Evolutionary conservation across 164 flowering plant species (phyloP), one percentile per base, ranked within the genome.

Genomic region (Chimonanthus salicifolius): DNA sequence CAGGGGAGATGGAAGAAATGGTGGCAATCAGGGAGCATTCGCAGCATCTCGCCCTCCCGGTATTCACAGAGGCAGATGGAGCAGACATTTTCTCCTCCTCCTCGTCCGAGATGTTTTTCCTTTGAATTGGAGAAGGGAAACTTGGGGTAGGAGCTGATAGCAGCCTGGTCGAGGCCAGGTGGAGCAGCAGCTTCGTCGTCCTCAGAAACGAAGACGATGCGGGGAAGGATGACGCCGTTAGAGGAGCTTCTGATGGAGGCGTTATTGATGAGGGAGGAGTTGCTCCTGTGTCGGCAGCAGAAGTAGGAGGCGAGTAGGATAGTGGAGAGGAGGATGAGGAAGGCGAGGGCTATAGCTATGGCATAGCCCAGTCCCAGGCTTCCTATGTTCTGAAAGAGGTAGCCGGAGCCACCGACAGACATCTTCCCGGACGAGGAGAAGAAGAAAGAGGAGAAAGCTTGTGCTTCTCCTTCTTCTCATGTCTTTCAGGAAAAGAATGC

Each of bases 1-100:
- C 98, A 94, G 20, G 33, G 72, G 16, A 90, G 71, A 77, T 94
- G 98, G 64, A 92, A 94, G 69, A 54, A 84, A 77, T 94, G 98
- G 33, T 82, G 68, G 67, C 98, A 94, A 76, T 94, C 98, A 16
- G 98, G 98, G 90, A 94, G 85, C 96, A 94, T 89, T 79, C 98
- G 80, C 80, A 92, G 60, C 98, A 92, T 88, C 84, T 94, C 98
- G 69, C 80, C 78, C 0, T 94, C 98, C 72, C 79, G 87, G 75
- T 90, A 94, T 72, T 92, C 96, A 64, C 90, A 86, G 67, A 92
- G 74, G 74, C 98, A 94, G 49, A 94, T 94, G 72, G 97, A 83
- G 72, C 98, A 94, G 11, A 85, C 73, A 16, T 81, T 70, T 54
- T 54, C 60, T 10, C 5, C 58, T 3, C 58, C 60, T 54, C 60